phyloP scores from a whole-genome alignment of 495 filamentous ascomycete genomes.

The Penicillium pancosmium region DNA sequence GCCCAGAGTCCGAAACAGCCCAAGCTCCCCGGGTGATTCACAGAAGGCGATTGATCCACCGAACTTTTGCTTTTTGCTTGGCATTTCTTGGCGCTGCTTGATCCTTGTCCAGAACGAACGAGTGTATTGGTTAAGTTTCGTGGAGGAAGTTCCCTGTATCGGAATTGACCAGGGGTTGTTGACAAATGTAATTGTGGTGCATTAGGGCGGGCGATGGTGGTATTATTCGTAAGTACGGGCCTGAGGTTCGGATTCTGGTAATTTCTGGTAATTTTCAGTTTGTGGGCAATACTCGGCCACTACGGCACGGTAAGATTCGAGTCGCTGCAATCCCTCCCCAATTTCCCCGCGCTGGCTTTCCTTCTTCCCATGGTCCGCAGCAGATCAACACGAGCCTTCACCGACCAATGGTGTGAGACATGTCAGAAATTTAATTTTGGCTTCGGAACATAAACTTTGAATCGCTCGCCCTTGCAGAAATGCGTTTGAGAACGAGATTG shows the following conservation, averaged over 20 bases:
- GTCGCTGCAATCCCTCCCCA: no score
- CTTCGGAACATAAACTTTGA: background rate
- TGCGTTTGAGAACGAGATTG: background rate
- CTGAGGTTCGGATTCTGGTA: no score
- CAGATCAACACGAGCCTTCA: background rate
- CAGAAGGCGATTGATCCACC: conserved; percentile 3
- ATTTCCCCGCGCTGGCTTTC: background rate
- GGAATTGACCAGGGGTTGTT: background rate
- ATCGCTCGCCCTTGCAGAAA: background rate
- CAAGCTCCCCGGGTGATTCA: background rate
- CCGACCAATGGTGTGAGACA: background rate
- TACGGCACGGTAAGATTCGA: background rate
- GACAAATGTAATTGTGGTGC: background rate
- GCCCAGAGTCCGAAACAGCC: background rate
- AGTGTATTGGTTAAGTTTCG: conserved; percentile 22
- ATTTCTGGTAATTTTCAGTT: background rate
- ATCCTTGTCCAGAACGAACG: background rate
- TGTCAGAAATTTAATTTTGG: background rate
- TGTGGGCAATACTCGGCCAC: background rate
- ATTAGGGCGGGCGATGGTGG: background rate
- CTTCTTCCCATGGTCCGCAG: background rate
- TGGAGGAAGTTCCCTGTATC: conserved; percentile 1
- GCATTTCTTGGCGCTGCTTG: conserved; percentile 13
- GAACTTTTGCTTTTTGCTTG: conserved; percentile 5
- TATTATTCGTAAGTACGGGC: background rate